Percentiles rank a stretch among this genome's conserved stretches.
phyloP scores from a whole-genome alignment of 129 eudicot species.

The Helianthus tuberosus region DNA sequence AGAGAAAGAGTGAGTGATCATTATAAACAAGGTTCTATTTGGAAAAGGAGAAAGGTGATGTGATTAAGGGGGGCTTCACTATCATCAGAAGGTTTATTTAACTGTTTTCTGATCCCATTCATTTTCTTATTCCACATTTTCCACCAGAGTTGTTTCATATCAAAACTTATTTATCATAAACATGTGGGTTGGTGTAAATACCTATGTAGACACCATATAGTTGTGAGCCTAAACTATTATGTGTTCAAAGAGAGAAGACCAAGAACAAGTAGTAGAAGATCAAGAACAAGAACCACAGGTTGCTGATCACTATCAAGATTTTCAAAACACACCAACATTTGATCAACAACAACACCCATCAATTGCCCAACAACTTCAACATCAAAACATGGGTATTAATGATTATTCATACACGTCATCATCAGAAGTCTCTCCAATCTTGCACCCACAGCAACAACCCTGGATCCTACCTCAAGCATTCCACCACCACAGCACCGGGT shows the following conservation, averaged over 20 bases:
- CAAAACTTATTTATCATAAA: background rate
- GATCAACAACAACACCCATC: slow-evolving; percentile 30
- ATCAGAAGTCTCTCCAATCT: slow-evolving; percentile 62
- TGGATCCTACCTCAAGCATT: slow-evolving; percentile 54
- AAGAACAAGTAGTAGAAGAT: slow-evolving; percentile 25
- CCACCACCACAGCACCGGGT: slow-evolving; percentile 45
- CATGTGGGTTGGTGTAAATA: slow-evolving; percentile 13
- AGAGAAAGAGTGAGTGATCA: slow-evolving; percentile 25
- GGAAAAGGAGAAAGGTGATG: slow-evolving; percentile 29
- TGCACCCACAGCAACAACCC: slow-evolving; percentile 47
- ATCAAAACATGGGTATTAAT: slow-evolving; percentile 40
- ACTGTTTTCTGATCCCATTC: slow-evolving; percentile 14
- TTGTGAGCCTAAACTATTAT: slow-evolving; percentile 29
- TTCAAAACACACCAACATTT: slow-evolving; percentile 36
- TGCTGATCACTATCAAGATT: background rate
- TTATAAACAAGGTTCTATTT: slow-evolving; percentile 28
- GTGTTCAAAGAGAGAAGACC: slow-evolving; percentile 38
- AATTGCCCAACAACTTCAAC: slow-evolving; percentile 45
- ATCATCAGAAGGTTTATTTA: slow-evolving; percentile 23
- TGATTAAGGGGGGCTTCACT: slow-evolving; percentile 21
- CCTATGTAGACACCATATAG: background rate
- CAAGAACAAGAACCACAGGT: too few species aligned
- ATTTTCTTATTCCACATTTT: slow-evolving; percentile 8
- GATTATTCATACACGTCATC: slow-evolving; percentile 42
- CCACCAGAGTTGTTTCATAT: slow-evolving; percentile 1